Base-by-base conservation (phyloP, 768 basidiomycete species). In the Podaxis sp. region DNA sequence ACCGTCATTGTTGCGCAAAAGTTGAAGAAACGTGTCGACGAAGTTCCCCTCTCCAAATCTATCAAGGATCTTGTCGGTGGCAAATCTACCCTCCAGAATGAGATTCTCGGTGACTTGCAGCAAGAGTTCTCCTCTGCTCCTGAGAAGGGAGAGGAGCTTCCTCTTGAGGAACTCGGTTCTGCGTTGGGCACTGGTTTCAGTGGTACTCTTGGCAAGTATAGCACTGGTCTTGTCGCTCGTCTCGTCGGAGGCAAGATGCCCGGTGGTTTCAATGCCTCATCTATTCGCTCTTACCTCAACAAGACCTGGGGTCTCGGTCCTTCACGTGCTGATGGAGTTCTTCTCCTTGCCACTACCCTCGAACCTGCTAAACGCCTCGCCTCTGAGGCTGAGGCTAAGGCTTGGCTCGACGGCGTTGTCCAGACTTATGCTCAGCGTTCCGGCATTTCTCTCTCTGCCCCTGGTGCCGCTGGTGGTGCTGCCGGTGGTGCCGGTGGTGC, bases 1-100 rank as follows among this genome's bases (percentile, higher is more conserved):
- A 83, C 84, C 58, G 84, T 87, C 66, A 88, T 99, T 73, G 91
- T 99, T 62, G 95, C 97, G 0, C 97, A 99, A 80, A 99, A 99
- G 77, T 79, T 99, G 71, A 99, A 99, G 88, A 99, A 99, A 83
- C 85, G 82, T 60, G 82, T 95, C 30, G 85, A 89, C 54, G 97
- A 99, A 70, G 81, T 99, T 60, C 93, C 95, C 4, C 79, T 95
- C 6, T 84, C 87, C 64, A 99, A 99, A 76, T 90, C 95, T 0
- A 95, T 99, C 82, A 99, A 99, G 76, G 97, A 99, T 70, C 90
- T 99, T 60, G 96, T 97, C 51, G 95, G 95, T 30, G 97, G 97
- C 66, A 99, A 99, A 77, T 99, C 96, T 17, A 99, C 97, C 0
- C 81, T 99, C 63, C 97, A 99, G 77, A 99, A 99, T 74, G 97